phyloP scores from a whole-genome alignment of 805 yeast species.

The Hanseniaspora nectarophila region DNA sequence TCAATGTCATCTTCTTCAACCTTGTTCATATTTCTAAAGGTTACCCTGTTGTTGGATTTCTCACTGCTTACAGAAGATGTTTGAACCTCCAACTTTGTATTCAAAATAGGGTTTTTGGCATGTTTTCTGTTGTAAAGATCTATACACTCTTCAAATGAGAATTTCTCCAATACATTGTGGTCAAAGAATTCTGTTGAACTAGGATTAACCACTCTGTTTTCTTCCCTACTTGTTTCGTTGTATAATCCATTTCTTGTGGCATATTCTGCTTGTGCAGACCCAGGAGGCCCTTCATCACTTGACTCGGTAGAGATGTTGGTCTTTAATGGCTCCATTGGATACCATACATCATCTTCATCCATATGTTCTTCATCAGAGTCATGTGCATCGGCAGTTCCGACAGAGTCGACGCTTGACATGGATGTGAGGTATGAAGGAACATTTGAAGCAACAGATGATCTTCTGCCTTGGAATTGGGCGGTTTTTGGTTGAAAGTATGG shows the following conservation, averaged over 20 bases:
- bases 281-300: slow-evolving; percentile 13
- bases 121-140: slow-evolving; percentile 12
- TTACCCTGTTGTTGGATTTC: slow-evolving; percentile 21
- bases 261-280: slow-evolving; percentile 1
- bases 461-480: not conserved
- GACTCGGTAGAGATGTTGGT: not conserved
- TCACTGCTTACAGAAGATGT: not conserved
- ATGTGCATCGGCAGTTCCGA: slow-evolving; percentile 12
- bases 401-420: not conserved
- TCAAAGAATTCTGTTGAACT: slow-evolving; percentile 1
- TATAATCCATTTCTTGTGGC: not conserved
- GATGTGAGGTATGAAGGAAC: not conserved
- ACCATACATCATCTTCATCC: slow-evolving; percentile 1
- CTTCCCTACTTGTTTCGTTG: not conserved
- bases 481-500: not conserved
- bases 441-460: slow-evolving; percentile 1
- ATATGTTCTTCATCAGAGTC: slow-evolving; percentile 11
- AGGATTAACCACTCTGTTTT: not conserved
- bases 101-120: slow-evolving; percentile 7
- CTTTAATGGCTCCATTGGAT: slow-evolving; percentile 9
- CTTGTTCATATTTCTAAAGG: slow-evolving; percentile 32
- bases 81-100: not conserved
- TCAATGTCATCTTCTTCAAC: slow-evolving; percentile 24
- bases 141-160: slow-evolving; percentile 10
- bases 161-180: slow-evolving; percentile 5